A percentile compares a stretch with the other conserved stretches of the same genome.
phyloP scores from a whole-genome alignment of 2,329 filamentous ascomycete genomes.

The Ilyonectria destructans region DNA sequence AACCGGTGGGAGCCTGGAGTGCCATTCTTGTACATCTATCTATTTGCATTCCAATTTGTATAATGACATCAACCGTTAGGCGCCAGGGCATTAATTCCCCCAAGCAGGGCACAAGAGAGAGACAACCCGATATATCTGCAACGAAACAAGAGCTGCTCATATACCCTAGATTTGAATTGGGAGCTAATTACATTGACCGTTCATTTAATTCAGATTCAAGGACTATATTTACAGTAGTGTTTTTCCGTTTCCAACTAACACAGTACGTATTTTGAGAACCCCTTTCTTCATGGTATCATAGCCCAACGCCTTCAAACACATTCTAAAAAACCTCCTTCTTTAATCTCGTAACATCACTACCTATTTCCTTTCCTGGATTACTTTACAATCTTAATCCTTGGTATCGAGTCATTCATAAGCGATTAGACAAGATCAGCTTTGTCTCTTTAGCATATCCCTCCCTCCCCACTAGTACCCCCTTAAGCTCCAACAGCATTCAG shows the following conservation, averaged over 20 bases:
- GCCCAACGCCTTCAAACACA: neutral
- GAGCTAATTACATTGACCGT: slow-evolving; percentile 11
- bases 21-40: slow-evolving; percentile 37
- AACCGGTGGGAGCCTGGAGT: slow-evolving; percentile 34
- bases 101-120: slow-evolving; percentile 21
- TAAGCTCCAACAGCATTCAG: slow-evolving; percentile 45
- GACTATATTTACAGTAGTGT: neutral
- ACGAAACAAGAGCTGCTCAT: slow-evolving; percentile 30
- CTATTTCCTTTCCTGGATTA: slow-evolving; percentile 28
- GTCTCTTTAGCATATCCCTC: slow-evolving; percentile 8
- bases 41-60: slow-evolving; percentile 28
- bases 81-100: neutral
- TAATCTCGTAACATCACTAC: slow-evolving; percentile 15
- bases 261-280: slow-evolving; percentile 2
- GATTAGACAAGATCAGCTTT: slow-evolving; percentile 38
- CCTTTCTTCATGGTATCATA: slow-evolving; percentile 21
- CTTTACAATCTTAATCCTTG: slow-evolving; percentile 39
- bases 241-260: neutral
- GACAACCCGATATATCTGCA: slow-evolving; percentile 25
- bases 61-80: slow-evolving; percentile 12
- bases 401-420: slow-evolving; percentile 28
- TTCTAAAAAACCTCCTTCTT: slow-evolving; percentile 16
- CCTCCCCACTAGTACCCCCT: neutral
- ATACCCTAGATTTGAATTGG: slow-evolving; percentile 44
- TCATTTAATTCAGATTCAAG: neutral